A percentile compares a stretch with the other conserved stretches of the same genome.
These are phyloP conservation scores for Lentinula edodes DNA, from an alignment of 768 basidiomycete genomes.

Conservation along the genomic window DNA sequence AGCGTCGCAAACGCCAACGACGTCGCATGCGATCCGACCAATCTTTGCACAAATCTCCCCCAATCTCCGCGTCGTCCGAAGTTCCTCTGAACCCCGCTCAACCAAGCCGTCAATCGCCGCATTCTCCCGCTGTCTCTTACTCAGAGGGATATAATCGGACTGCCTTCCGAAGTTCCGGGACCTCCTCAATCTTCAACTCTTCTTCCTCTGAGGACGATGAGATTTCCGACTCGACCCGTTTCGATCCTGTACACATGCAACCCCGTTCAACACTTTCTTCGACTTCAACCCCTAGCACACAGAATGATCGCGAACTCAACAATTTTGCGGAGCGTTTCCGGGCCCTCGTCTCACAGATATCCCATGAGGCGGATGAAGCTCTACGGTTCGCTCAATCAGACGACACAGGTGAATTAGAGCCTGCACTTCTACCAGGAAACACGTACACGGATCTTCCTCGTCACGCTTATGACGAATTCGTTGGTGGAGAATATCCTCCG, in stretches of 20 bases:
- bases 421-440: conserved; percentile 10
- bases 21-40: background rate
- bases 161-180: conserved; percentile 5
- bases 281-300: background rate
- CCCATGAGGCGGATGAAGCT: conserved; percentile 47
- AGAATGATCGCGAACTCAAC: conserved; percentile 29
- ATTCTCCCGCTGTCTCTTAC: background rate
- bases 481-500: background rate
- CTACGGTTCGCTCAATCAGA: conserved; percentile 28
- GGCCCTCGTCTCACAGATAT: conserved; percentile 42
- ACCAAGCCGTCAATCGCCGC: conserved; percentile 6
- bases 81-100: conserved; percentile 13
- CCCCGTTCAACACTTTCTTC: conserved; percentile 9
- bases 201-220: background rate
- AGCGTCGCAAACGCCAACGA: conserved; percentile 4
- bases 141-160: conserved; percentile 8
- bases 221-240: background rate
- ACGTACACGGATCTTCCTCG: conserved; percentile 7
- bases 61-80: conserved; percentile 14
- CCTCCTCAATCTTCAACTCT: conserved; percentile 3
- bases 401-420: conserved; percentile 12
- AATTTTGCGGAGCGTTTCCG: conserved; percentile 48
- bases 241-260: background rate
- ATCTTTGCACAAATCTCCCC: background rate
- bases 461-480: background rate